These are phyloP conservation scores for Phialophora macrospora DNA, from an alignment of 2,329 filamentous ascomycete genomes.

Conservation along the genomic window DNA sequence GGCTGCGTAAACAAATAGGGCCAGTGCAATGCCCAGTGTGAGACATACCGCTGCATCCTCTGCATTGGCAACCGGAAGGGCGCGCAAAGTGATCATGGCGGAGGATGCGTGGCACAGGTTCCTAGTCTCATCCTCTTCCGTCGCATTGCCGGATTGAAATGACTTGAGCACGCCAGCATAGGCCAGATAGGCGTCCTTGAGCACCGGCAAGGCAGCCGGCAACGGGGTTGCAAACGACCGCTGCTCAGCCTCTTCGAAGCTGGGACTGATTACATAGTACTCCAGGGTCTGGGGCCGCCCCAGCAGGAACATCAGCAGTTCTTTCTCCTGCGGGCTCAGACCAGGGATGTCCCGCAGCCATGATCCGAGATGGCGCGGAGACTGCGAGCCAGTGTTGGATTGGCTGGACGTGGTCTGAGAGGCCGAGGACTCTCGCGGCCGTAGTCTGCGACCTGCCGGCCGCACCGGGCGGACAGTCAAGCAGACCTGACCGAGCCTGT, in stretches of 20 bases:
- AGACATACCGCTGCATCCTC: constrained; percentile 26
- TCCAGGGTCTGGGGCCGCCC: constrained; percentile 17
- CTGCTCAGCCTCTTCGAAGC: constrained; percentile 23
- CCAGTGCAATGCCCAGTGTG: constrained; percentile 19
- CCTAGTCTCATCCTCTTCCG: constrained; percentile 10
- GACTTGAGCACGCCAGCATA: constrained; percentile 19
- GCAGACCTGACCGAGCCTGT: constrained; percentile 20
- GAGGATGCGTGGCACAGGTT: constrained; percentile 20
- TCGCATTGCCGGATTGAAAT: neutral
- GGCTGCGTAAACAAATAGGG: constrained; percentile 17
- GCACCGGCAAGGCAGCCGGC: constrained; percentile 22
- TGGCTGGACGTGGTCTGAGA: constrained; percentile 15
- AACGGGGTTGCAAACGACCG: constrained; percentile 22
- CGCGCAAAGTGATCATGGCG: constrained; percentile 24
- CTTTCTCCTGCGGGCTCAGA: constrained; percentile 20
- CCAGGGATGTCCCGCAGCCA: constrained; percentile 20
- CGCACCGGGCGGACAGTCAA: constrained; percentile 22
- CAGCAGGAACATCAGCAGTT: constrained; percentile 20
- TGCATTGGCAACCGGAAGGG: constrained; percentile 15
- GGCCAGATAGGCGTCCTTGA: constrained; percentile 28
- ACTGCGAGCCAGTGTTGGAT: constrained; percentile 8
- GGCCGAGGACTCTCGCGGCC: constrained; percentile 1
- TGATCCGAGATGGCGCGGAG: constrained; percentile 6
- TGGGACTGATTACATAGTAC: constrained; percentile 20
- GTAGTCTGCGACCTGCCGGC: constrained; percentile 19